phyloP scores from a whole-genome alignment of 805 yeast genomes.

The Wickerhamomyces canadensis region DNA sequence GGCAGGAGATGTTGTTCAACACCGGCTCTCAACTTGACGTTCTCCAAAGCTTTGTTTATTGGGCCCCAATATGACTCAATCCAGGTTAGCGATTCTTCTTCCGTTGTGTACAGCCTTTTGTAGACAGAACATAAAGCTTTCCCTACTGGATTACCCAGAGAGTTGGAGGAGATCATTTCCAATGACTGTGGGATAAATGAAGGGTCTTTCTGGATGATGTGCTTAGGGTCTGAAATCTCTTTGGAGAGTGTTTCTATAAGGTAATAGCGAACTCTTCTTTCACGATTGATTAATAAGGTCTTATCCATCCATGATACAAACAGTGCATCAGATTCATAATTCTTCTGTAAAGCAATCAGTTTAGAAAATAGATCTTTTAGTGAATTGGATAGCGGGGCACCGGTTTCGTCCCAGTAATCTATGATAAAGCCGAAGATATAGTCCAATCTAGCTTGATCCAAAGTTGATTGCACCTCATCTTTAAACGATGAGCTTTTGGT shows the following conservation, averaged over 20 bases:
- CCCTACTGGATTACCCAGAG: constrained; percentile 64
- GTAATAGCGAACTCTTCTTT: constrained; percentile 56
- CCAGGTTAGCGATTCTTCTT: constrained; percentile 20
- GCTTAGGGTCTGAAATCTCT: constrained; percentile 34
- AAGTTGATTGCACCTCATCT: constrained; percentile 6
- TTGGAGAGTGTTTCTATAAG: constrained; percentile 52
- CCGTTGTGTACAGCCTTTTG: constrained; percentile 29
- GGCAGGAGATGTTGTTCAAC: constrained; percentile 60
- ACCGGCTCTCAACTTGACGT: constrained; percentile 28
- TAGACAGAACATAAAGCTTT: constrained; percentile 43
- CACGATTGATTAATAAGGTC: constrained; percentile 38
- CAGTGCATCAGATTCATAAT: constrained; percentile 20
- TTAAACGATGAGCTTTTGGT: constrained; percentile 9
- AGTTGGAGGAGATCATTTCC: constrained; percentile 44
- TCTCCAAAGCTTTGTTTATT: constrained; percentile 11
- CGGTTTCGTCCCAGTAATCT: constrained; percentile 67
- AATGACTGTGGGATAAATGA: constrained; percentile 43
- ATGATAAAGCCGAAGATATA: constrained; percentile 47
- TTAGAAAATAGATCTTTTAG: constrained; percentile 55
- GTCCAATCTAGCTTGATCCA: constrained; percentile 19
- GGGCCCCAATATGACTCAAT: constrained; percentile 18
- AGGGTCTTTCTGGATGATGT: constrained; percentile 40
- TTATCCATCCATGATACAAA: constrained; percentile 41
- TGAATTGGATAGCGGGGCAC: constrained; percentile 67
- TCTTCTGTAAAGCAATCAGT: constrained; percentile 36